phyloP scores from a whole-genome alignment of 441 rosid genomes.

The Adansonia gregorii region DNA sequence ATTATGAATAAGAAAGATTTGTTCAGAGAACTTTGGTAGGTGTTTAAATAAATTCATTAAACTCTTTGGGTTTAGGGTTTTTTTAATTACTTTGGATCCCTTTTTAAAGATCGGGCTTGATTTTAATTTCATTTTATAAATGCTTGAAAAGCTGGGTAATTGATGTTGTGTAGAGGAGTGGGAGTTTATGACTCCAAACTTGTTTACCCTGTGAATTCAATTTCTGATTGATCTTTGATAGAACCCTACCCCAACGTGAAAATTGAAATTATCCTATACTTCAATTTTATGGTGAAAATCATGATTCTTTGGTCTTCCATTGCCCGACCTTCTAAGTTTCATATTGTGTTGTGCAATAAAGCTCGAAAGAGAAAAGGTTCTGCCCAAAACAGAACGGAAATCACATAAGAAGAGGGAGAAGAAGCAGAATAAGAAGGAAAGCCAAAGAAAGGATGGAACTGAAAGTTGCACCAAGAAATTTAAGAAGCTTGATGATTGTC shows the following conservation, averaged over 20 bases:
- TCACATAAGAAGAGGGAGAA: conserved; percentile 40
- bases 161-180: background rate
- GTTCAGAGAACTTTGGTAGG: background rate
- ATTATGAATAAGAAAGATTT: background rate
- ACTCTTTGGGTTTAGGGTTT: background rate
- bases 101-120: background rate
- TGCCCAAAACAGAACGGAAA: conserved; percentile 36
- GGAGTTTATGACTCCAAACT: background rate
- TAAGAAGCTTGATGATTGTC: conserved; percentile 23
- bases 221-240: background rate
- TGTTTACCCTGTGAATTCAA: background rate
- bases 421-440: conserved; percentile 34
- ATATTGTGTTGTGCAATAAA: conserved; percentile 67
- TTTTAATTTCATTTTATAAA: background rate
- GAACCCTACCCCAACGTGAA: background rate
- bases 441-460: conserved; percentile 29
- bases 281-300: conserved; percentile 38
- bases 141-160: background rate
- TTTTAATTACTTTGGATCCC: background rate
- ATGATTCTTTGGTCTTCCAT: conserved; percentile 33
- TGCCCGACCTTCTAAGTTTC: conserved; percentile 53
- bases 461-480: conserved; percentile 2
- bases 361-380: conserved; percentile 53
- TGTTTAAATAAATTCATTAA: background rate
- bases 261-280: background rate